Evolutionary conservation across 2,329 filamentous ascomycete species (phyloP), one percentile per base, ranked within the genome.

Genomic region (Basipetospora chlamydospora): DNA sequence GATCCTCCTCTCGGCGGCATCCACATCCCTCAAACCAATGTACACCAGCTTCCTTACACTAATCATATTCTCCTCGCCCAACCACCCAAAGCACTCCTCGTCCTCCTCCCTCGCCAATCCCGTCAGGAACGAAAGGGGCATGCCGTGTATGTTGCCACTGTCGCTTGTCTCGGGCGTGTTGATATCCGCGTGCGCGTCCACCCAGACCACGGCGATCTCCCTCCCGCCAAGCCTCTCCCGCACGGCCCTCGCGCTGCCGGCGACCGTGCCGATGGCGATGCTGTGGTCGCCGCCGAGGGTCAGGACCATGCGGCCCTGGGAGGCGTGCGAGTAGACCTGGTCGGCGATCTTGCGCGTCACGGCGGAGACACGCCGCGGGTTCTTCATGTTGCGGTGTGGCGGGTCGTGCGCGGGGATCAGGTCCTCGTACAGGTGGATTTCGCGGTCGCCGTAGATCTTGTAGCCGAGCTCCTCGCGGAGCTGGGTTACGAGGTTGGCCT

Each of bases 121-220:
- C 0, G 86, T 87, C 46, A 94, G 58, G 60, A 96, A 98, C 3
- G 84, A 76, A 26, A 96, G 82, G 3, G 90, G 90, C 90, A 98
- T 98, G 48, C 90, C 90, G 61, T 98, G 90, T 44, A 98, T 81
- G 60, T 96, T 96, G 23, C 90, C 90, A 46, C 81, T 90, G 28
- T 71, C 81, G 45, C 80, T 88, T 33, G 75, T 80, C 70, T 96
- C 87, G 37, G 88, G 90, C 2, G 83, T 86, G 64, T 98, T 98
- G 66, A 98, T 95, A 58, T 98, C 90, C 38, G 88, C 80, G 59
- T 98, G 90, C 18, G 90, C 90, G 59, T 98, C 90, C 22, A 98
- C 90, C 90, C 90, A 98, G 56, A 98, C 92, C 40, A 98, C 84
- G 10, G 86, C 90, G 43, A 95, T 77, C 49, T 96, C 88, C 39